Evolutionary conservation across 495 filamentous ascomycete genomes (phyloP).

Genomic region (Hypoxylon crocopeplum): DNA sequence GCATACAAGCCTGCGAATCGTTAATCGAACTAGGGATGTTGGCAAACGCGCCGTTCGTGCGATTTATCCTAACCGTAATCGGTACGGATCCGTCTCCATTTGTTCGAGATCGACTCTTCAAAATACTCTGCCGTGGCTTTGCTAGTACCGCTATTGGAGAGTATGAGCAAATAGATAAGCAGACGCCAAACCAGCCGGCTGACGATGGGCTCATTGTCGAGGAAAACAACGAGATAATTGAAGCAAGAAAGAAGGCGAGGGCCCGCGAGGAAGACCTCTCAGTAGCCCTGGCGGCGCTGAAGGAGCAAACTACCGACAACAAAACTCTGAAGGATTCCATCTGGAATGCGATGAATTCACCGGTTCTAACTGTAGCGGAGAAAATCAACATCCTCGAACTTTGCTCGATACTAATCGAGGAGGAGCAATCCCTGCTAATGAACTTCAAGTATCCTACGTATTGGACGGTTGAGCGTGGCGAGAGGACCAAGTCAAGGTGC

Average conservation of each 20-base stretch:
- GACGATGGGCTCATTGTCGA: slow-evolving; percentile 79
- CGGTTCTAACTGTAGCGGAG: slow-evolving; percentile 69
- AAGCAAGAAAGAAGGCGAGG: slow-evolving; percentile 70
- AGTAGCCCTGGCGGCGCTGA: slow-evolving; percentile 77
- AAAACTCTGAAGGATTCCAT: slow-evolving; percentile 69
- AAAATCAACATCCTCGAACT: slow-evolving; percentile 79
- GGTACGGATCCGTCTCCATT: slow-evolving; percentile 82
- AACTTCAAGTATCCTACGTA: slow-evolving; percentile 72
- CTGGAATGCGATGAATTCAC: slow-evolving; percentile 79
- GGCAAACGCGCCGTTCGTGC: slow-evolving; percentile 64
- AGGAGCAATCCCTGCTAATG: slow-evolving; percentile 66
- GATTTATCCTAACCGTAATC: slow-evolving; percentile 73
- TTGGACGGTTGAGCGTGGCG: slow-evolving; percentile 67
- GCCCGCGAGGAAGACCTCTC: slow-evolving; percentile 77
- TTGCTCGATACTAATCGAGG: slow-evolving; percentile 74
- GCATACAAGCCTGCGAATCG: slow-evolving; percentile 81
- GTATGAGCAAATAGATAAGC: slow-evolving; percentile 38
- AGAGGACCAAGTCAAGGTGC: slow-evolving; percentile 34
- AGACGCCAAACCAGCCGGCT: slow-evolving; percentile 37
- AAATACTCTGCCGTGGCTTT: slow-evolving; percentile 71
- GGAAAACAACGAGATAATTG: slow-evolving; percentile 65
- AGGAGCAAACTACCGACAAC: slow-evolving; percentile 70
- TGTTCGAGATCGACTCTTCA: slow-evolving; percentile 72
- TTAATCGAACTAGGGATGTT: slow-evolving; percentile 80
- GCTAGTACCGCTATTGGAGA: slow-evolving; percentile 84